phyloP scores from a whole-genome alignment of 106 monocot species.

The Xerophyta viscosa region DNA sequence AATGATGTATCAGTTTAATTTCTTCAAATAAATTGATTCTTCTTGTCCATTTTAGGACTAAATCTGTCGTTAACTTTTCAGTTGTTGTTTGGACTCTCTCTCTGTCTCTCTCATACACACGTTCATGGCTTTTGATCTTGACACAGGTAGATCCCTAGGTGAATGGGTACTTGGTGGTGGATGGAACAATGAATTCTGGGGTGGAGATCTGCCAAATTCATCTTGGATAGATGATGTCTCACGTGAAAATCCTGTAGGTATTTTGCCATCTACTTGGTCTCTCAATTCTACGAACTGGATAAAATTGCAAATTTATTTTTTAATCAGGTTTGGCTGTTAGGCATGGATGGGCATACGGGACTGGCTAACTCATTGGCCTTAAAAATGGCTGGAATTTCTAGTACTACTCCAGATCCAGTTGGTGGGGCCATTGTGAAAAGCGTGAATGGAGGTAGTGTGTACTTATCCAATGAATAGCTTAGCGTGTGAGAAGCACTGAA shows the following conservation, averaged over 20 bases:
- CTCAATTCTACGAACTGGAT: background rate
- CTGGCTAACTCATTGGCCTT: slow-evolving; percentile 75
- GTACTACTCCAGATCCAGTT: slow-evolving; percentile 51
- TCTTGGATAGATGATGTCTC: slow-evolving; percentile 87
- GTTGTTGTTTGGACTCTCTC: too few species aligned
- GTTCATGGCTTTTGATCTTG: background rate
- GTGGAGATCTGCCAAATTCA: slow-evolving; percentile 62
- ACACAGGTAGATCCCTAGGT: slow-evolving; percentile 57
- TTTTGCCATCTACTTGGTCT: slow-evolving; percentile 2
- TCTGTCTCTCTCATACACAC: background rate
- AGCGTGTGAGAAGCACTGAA: too few species aligned
- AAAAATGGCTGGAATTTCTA: slow-evolving; percentile 65
- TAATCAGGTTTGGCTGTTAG: slow-evolving; percentile 80
- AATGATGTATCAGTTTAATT: too few species aligned
- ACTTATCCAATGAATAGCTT: too few species aligned
- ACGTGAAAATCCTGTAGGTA: slow-evolving; percentile 66
- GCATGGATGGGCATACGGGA: slow-evolving; percentile 98
- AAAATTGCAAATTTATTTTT: background rate
- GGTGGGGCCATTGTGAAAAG: slow-evolving; percentile 70
- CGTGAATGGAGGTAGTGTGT: slow-evolving; percentile 57
- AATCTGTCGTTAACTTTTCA: too few species aligned
- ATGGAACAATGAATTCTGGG: slow-evolving; percentile 93
- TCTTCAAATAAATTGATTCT: too few species aligned
- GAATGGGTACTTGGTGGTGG: slow-evolving; percentile 89
- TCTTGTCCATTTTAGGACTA: background rate